Evolutionary conservation across 2,329 filamentous ascomycete genomes (phyloP), one percentile per base, ranked within the genome.

Genomic region (Stagonosporopsis rhizophila): DNA sequence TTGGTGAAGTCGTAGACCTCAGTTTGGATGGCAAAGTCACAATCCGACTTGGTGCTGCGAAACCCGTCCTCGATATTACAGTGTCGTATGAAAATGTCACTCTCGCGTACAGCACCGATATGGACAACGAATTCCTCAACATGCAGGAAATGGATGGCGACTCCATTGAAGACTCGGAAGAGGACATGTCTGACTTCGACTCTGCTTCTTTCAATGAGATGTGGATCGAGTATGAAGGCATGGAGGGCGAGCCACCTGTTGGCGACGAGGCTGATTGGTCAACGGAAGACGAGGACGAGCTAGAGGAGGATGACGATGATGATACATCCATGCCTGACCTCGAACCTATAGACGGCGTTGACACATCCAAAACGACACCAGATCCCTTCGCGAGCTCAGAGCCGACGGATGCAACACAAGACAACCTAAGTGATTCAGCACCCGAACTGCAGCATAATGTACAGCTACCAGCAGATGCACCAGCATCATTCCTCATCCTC

Each of bases 1-100:
- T 86, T 51, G 85, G 85, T 17, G 82, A 86, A 64, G 79, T 87
- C 2, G 76, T 86, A 19, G 81, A 83, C 44, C 74, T 84, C 3
- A 78, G 79, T 12, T 66, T 82, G 3, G 82, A 86, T 64, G 85
- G 85, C 2, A 76, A 74, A 6, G 68, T 85, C 9, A 81, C 79
- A 0, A 77, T 87, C 25, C 79, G 85, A n/a, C 73, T 87, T 17
- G 81, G 82, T 38, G 82, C 79, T 11, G 72, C 80, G 5, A 70
- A 78, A 15, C 72, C 78, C n/a, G 79, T 81, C 12, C 70, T 76
- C 44, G 84, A 87, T 62, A 71, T 87, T 27, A 73, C 71, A 14
- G 68, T 86, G 11, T 68, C 77, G 1, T 71, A 79, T 20, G 83
- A 87, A 58, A 69, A 77, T 22, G 76, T 84, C 15, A 71, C 80